Evolutionary conservation across 75 land plant genomes (phyloP), one percentile per base, ranked within the genome.

Genomic region (Sequoia sempervirens): DNA sequence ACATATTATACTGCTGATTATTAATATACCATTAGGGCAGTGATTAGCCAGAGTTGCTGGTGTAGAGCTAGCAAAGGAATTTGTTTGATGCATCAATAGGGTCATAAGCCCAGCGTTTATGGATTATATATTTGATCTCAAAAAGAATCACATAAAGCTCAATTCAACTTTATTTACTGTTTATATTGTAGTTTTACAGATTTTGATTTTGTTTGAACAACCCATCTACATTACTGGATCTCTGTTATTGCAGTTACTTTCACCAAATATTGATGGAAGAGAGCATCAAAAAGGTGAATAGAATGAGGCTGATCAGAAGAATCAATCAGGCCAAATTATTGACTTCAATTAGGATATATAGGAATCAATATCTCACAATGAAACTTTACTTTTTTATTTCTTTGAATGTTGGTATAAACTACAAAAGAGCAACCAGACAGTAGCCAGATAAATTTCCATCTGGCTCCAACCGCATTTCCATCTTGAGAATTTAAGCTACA

Each of bases 401-500:
- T 70, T 70, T 70, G 3, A 61, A 61, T 70, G 36, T 13, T 12
- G 3, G 28, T 78, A 45, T 78, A 40, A 43, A 78, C 12, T 78
- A 13, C 2, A 13, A 50, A 50, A 12, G 53, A 23, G 3, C 80
- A 9, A 20, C 5, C 23, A 76, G 46, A 76, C 17, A 41, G 10
- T 41, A 11, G 30, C 45, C 32, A 43, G 28, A 40, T 9, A 78
- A 45, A n/a, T 78, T 11, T 28, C 18, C 14, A 23, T 40, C 43
- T 26, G 46, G 45, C 80, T 78, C 80, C 80, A 78, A 78, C 80
- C n/a, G 14, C 46, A 78, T 78, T 43, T 40, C 80, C 45, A 41
- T 26, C n/a, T 20, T 32, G 26, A 41, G 46, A 78, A 78, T 26
- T 43, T 40, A 76, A 41, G 40, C 36, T 74, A 36, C 40, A 36